These are phyloP conservation scores for Leccinum boreale DNA, from an alignment of 768 basidiomycete species.

Conservation along the genomic window DNA sequence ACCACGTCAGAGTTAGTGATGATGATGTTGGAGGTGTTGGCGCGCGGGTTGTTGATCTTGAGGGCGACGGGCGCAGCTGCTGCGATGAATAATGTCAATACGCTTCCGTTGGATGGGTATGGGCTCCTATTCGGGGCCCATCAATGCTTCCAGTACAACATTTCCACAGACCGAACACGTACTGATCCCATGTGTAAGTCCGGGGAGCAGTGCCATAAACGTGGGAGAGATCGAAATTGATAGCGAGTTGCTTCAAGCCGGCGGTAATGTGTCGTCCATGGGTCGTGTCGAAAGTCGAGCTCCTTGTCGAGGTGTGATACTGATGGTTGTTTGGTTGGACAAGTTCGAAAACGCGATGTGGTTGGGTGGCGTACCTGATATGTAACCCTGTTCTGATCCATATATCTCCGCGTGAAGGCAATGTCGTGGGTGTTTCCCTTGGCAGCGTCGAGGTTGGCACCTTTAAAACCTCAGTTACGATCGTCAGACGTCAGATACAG, in stretches of 20 bases:
- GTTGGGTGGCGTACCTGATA: slow-evolving; percentile 50
- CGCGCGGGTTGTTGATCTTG: slow-evolving; percentile 60
- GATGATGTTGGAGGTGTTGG: slow-evolving; percentile 57
- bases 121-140: slow-evolving; percentile 42
- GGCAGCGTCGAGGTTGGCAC: slow-evolving; percentile 44
- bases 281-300: slow-evolving; percentile 58
- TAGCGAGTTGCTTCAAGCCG: slow-evolving; percentile 51
- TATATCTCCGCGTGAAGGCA: slow-evolving; percentile 66
- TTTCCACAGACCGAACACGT: slow-evolving; percentile 13
- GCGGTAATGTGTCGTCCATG: slow-evolving; percentile 51
- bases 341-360: background rate
- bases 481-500: background rate
- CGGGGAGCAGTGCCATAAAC: slow-evolving; percentile 72
- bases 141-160: background rate
- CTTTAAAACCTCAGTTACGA: slow-evolving; percentile 23
- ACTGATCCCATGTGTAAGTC: slow-evolving; percentile 68
- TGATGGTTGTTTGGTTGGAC: slow-evolving; percentile 20
- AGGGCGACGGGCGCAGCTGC: slow-evolving; percentile 56
- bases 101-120: slow-evolving; percentile 57
- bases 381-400: slow-evolving; percentile 77
- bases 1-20: slow-evolving; percentile 61
- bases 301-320: slow-evolving; percentile 56
- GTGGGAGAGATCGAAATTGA: slow-evolving; percentile 58
- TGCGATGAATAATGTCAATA: slow-evolving; percentile 56
- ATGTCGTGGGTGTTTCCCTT: slow-evolving; percentile 45